Evolutionary conservation across 2,329 filamentous ascomycete species (phyloP).

Genomic region (Apiospora hydei): DNA sequence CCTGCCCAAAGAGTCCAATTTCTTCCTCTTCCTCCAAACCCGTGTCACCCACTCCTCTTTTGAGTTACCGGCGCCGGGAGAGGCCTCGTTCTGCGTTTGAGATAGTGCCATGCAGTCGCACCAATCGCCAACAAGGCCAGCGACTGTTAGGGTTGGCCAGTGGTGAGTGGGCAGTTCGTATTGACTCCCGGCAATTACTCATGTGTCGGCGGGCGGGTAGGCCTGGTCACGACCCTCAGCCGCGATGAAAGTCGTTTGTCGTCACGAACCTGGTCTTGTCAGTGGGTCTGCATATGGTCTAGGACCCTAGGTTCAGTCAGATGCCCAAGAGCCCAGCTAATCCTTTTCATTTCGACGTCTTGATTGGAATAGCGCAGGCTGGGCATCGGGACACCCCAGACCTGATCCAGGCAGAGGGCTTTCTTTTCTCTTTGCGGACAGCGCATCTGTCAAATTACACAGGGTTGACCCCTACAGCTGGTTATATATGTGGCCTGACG

Average conservation of each 20-base stretch:
- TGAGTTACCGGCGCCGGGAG: not conserved
- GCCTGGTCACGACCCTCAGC: slow-evolving; percentile 1
- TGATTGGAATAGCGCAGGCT: slow-evolving; percentile 14
- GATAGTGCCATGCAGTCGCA: slow-evolving; percentile 7
- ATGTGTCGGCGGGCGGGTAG: not conserved
- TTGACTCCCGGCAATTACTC: slow-evolving; percentile 6
- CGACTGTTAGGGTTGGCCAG: not conserved
- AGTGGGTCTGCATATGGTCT: slow-evolving; percentile 3
- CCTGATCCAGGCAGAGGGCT: not conserved
- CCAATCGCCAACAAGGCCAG: not conserved
- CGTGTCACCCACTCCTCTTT: not conserved
- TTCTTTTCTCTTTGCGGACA: slow-evolving; percentile 13
- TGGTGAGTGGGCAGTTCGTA: slow-evolving; percentile 1
- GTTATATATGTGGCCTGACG: slow-evolving; percentile 15
- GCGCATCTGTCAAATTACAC: slow-evolving; percentile 9
- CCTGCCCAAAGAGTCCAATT: slow-evolving; percentile 2
- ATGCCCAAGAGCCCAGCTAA: slow-evolving; percentile 8
- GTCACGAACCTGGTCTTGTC: slow-evolving; percentile 19
- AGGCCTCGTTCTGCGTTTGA: slow-evolving; percentile 15
- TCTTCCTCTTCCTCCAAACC: not conserved
- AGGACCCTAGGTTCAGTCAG: not conserved
- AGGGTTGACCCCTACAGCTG: slow-evolving; percentile 18
- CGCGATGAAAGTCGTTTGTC: slow-evolving; percentile 6
- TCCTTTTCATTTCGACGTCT: slow-evolving; percentile 17
- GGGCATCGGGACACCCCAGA: slow-evolving; percentile 7